A percentile compares a stretch with the other conserved stretches of the same genome.
These are phyloP conservation scores for Metroxylon sagu DNA, from an alignment of 176 grass and related monocot species.

Conservation along the genomic window DNA sequence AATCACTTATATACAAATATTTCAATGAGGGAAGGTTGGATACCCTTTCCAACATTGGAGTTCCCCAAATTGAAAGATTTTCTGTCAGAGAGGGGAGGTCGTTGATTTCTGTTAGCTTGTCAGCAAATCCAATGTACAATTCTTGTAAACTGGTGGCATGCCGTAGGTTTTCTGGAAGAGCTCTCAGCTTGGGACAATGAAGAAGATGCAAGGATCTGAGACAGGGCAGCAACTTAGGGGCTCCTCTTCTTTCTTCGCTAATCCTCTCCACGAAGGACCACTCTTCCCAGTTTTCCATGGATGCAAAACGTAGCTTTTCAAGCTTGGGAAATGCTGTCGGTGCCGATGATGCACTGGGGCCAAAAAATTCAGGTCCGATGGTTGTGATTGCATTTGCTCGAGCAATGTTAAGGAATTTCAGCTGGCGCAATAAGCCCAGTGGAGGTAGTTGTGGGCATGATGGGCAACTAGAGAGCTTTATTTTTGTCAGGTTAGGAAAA, in stretches of 20 bases:
- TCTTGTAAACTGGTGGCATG: background rate
- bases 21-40: constrained; percentile 8
- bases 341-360: background rate
- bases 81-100: too few species aligned
- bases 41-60: too few species aligned
- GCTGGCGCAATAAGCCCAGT: too few species aligned
- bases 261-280: constrained; percentile 7
- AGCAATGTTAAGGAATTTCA: too few species aligned
- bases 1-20: background rate
- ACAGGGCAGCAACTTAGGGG: constrained; percentile 1
- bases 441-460: too few species aligned
- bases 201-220: background rate
- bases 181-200: constrained; percentile 22
- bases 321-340: constrained; percentile 20
- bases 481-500: too few species aligned
- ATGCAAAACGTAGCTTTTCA: constrained; percentile 7
- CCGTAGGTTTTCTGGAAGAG: constrained; percentile 10
- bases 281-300: constrained; percentile 30
- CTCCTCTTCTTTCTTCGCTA: background rate
- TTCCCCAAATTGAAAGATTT: too few species aligned
- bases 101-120: background rate
- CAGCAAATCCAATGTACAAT: background rate
- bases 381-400: too few species aligned
- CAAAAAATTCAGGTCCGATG: too few species aligned
- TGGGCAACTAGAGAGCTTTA: too few species aligned